Conservation (phyloP, 108 stramenopile species). For the Aurantiochytrium sp. region DNA sequence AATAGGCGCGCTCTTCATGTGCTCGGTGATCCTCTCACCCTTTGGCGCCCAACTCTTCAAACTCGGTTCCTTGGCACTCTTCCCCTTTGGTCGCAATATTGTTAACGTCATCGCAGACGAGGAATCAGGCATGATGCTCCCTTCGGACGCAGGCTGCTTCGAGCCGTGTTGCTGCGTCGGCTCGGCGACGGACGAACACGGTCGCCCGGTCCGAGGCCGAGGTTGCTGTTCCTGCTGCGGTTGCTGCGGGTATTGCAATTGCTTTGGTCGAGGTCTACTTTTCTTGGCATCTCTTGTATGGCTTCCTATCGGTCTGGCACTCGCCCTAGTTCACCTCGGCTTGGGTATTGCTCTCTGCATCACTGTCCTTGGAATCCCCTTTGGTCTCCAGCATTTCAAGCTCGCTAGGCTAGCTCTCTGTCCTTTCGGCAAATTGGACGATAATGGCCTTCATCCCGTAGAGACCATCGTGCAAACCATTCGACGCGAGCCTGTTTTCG, state of each 20-base stretch:
- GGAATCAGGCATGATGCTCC: background rate
- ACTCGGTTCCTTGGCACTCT: background rate
- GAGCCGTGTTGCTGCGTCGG: background rate
- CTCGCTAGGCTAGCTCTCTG: background rate
- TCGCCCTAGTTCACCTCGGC: background rate
- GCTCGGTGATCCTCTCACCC: background rate
- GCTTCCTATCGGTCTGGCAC: background rate
- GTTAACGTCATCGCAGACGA: background rate
- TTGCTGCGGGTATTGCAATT: background rate
- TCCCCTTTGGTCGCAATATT: background rate
- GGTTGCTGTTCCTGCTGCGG: background rate
- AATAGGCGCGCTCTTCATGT: background rate
- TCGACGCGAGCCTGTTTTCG: background rate
- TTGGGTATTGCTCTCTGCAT: background rate
- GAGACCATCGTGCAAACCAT: background rate
- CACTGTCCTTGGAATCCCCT: background rate
- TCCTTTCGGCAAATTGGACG: background rate
- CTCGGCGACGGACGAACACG: background rate
- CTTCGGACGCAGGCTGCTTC: background rate
- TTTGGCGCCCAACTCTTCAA: background rate
- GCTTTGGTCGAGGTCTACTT: background rate
- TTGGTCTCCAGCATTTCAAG: conserved; percentile 2
- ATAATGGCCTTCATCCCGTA: background rate
- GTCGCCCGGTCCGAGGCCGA: background rate
- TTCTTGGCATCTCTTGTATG: background rate